Conservation (phyloP, 805 yeast species). For the Monosporozyma servazzii region DNA sequence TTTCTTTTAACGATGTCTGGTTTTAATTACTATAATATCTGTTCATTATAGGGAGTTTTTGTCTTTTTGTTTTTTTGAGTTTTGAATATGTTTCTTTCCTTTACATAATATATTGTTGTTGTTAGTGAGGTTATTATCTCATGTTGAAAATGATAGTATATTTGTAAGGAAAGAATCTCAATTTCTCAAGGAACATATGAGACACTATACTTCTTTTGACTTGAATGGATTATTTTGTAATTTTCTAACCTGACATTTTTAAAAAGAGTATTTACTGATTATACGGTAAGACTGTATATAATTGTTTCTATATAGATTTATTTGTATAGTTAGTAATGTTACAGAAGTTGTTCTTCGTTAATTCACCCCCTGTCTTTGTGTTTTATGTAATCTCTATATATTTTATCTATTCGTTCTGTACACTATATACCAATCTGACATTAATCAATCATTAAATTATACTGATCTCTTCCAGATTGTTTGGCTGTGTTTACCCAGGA, state of each 20-base stretch:
- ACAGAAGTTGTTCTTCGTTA: background rate
- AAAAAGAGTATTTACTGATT: background rate
- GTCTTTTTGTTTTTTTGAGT: background rate
- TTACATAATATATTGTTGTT: background rate
- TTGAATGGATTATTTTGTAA: background rate
- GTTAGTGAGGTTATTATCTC: background rate
- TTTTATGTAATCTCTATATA: background rate
- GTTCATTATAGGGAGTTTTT: conserved; percentile 7
- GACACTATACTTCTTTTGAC: background rate
- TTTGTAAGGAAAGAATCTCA: background rate
- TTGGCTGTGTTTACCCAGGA: too few species aligned
- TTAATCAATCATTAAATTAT: too few species aligned
- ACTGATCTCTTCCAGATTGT: too few species aligned
- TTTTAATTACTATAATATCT: background rate
- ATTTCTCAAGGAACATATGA: too few species aligned
- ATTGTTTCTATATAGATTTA: background rate
- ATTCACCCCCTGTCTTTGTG: background rate
- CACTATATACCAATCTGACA: background rate
- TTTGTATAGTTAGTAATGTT: background rate
- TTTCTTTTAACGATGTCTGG: background rate
- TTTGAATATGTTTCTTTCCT: background rate
- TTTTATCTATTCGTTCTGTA: background rate
- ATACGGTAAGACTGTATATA: background rate
- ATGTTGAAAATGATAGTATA: background rate
- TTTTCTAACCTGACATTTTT: background rate